phyloP scores from a whole-genome alignment of 257 asterid species.

The Gardenia jasminoides region DNA sequence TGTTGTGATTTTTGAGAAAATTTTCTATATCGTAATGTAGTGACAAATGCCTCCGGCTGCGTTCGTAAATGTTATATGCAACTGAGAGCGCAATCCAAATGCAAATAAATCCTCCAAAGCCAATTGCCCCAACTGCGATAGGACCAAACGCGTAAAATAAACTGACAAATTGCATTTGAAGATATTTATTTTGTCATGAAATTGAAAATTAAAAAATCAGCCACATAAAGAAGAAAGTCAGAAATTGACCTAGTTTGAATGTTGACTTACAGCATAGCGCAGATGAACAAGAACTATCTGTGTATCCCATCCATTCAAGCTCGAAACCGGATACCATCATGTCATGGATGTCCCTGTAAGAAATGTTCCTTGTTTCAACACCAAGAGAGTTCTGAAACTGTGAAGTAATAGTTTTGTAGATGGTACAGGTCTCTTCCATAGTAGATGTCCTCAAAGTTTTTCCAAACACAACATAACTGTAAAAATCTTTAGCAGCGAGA shows the following conservation, averaged over 20 bases:
- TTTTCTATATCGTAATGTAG: neutral
- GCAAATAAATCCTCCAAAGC: neutral
- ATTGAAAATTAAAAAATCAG: too few relatives aligned
- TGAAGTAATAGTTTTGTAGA: neutral
- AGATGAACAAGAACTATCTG: neutral
- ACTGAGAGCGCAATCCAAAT: neutral
- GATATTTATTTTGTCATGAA: too few relatives aligned
- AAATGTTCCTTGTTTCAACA: neutral
- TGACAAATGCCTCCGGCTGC: neutral
- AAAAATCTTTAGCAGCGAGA: neutral
- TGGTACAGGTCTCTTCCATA: conserved; percentile 14
- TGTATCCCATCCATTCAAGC: neutral
- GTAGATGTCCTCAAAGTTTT: neutral
- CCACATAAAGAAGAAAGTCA: too few relatives aligned
- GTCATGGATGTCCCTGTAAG: neutral
- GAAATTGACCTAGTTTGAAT: neutral
- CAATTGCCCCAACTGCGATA: neutral
- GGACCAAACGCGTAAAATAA: too few relatives aligned
- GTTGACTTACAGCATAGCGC: neutral
- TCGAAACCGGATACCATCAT: neutral
- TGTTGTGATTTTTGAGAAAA: neutral
- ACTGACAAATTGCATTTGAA: too few relatives aligned
- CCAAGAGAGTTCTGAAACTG: neutral
- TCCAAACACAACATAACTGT: conserved; percentile 4
- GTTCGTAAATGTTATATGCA: neutral